Evolutionary conservation across 2,329 filamentous ascomycete genomes (phyloP), one percentile per base, ranked within the genome.

Genomic region (Biscogniauxia sp.): DNA sequence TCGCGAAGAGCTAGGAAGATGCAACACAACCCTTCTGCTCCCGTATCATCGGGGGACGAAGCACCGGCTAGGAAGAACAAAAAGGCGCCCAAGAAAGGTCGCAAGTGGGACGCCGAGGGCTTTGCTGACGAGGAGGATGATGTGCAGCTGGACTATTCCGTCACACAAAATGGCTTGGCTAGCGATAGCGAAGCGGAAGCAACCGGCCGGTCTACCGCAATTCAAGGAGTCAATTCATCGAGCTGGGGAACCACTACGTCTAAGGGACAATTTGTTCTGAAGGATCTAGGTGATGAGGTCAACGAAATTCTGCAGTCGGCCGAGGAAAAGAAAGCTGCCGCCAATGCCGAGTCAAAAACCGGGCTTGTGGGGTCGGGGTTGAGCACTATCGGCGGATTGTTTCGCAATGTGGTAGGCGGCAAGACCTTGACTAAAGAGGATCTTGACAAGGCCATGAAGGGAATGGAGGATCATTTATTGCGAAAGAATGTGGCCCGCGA

Each of bases 401-500:
- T 99, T 80, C 88, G 92, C 66, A 98, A 97, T 73, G 90, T 99
- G 49, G 90, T 99, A 0, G 95, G 95, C 58, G 95, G 96, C 65
- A 97, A 97, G 80, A 92, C 89, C 0, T 79, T 99, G 70, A 96
- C 92, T 1, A 91, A 93, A 74, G 86, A 90, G 66, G 94, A 98
- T 71, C 83, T 99, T 20, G 90, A 92, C 64, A 96, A 96, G 75
- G 91, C 95, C 1, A 88, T 99, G 79, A 95, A 94, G 77, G 91
- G 90, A 32, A 97, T 99, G 92, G 92, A 97, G 73, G 92, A 97
- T 60, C 94, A 98, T 74, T 81, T 99, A 6, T 78, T 99, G 61
- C 88, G 90, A 78, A 99, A 99, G 81, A 99, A 99, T 70, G 93
- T 99, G 26, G 95, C 95, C 0, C 90, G 92, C 57, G 95, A 98